Base-by-base conservation (phyloP, 495 filamentous ascomycete species). In the Aspergillus nidulans region DNA sequence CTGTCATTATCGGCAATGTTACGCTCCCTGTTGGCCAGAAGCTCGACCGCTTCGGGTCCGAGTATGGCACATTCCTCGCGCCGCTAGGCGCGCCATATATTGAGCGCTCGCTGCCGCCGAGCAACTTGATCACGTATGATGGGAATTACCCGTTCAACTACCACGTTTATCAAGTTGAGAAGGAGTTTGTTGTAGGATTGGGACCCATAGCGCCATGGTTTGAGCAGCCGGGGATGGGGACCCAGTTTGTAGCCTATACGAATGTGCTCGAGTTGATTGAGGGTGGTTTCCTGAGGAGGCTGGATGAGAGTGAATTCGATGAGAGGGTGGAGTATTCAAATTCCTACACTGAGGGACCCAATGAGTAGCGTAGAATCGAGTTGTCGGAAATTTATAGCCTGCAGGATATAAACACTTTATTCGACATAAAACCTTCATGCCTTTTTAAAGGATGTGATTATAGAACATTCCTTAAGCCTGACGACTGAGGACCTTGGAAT, bases 191-290 rank as follows among this genome's bases (percentile, higher is more conserved):
- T 6, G 77, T 78, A 1, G 47, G 64, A 1, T 57, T 76, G 6
- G 82, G 82, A 1, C 78, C 79, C 1, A 78, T 82, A 47, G 72
- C 75, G 24, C 68, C 77, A 12, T 83, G 75, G 77, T 85, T 82
- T 62, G 79, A 77, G 18, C 81, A 85, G 68, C 78, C 79, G 0
- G 82, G 81, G 0, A 66, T 77, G 56, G 81, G 82, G 3, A 70
- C 76, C 6, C 81, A 84, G 64, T 80, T 70, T 48, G 46, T 66
- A 25, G 46, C 60, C 13, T 52, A 41, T 18, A 47, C 26, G 0
- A 63, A 47, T 50, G 62, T 72, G 5, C 49, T 56, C 8, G 62
- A 30, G 6, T 49, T 73, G 49, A 21, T 72, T 25, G 51, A 54
- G 0, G 59, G 49, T 1, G 68, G 68, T 1, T 68, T 53, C 48